Base-by-base conservation (phyloP, 495 filamentous ascomycete genomes). In the Aspergillus panamensis region DNA sequence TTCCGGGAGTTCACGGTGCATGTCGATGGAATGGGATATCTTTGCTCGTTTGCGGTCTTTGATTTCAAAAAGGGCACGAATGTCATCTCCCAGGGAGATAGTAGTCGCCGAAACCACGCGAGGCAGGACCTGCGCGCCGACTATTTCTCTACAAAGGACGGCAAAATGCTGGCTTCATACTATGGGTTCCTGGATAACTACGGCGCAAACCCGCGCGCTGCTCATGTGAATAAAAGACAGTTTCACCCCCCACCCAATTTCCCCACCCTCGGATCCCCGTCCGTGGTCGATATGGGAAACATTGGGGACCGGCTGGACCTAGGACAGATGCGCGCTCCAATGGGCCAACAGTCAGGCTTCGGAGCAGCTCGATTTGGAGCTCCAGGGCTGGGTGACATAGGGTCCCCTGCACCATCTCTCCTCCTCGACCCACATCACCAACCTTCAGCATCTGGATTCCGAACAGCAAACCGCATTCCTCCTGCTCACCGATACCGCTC, bases 41-140 rank as follows among this genome's bases (percentile, higher is more conserved):
- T 97, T 17, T 98, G 94, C 70, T 95, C 90, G 13, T 97, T 96
- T 73, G 94, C 92, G 17, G 90, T 96, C n/a, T 98, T 98, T 62
- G 89, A 96, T 61, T 98, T 97, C 77, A 90, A 96, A 69, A 92
- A 88, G 64, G 89, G 86, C 25, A 75, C 81, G 16, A 86, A 86
- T 55, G 84, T 78, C 51, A 76, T 75, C 21, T 72, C 76, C 25
- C 75, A 73, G 53, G 70, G 63, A 17, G 71, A 63, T 39, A 74
- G 56, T 13, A 64, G 61, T n/a, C 73, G 66, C n/a, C 66, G 52
- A 44, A 62, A 64, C 20, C 59, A 65, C 7, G 55, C 63, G 13
- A 62, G 63, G 53, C 77, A 71, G 55, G 92, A 90, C 66, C 81
- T 89, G 8, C 85, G 93, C 3, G 89, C 92, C 29, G 92, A 97